A percentile compares a stretch with the other conserved stretches of the same genome.
These are phyloP conservation scores for Lathyrus tuberosus DNA, from an alignment of 306 rosid species.

Conservation along the genomic window DNA sequence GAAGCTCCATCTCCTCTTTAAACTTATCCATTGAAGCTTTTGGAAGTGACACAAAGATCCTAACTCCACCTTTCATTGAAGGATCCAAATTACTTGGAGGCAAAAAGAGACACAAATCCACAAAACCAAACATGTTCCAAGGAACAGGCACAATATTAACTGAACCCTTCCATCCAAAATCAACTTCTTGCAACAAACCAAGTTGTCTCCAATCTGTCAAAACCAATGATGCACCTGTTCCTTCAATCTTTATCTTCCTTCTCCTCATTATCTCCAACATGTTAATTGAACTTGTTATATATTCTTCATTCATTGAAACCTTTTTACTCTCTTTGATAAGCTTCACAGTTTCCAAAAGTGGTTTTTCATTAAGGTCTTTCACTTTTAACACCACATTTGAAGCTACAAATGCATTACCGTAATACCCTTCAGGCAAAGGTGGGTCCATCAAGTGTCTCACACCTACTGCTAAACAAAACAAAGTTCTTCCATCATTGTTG, in stretches of 20 bases:
- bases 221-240: conserved; percentile 45
- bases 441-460: conserved; percentile 51
- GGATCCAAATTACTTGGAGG: conserved; percentile 55
- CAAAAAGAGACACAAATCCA: conserved; percentile 56
- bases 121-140: conserved; percentile 49
- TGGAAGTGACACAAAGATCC: conserved; percentile 53
- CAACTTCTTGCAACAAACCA: conserved; percentile 53
- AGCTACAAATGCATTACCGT: conserved; percentile 59
- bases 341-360: conserved; percentile 49
- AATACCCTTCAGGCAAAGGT: conserved; percentile 61
- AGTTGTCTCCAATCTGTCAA: conserved; percentile 65
- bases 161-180: conserved; percentile 53
- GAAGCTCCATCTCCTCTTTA: conserved; percentile 53
- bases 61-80: conserved; percentile 56
- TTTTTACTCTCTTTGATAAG: conserved; percentile 54
- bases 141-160: conserved; percentile 53
- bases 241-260: conserved; percentile 34
- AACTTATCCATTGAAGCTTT: conserved; percentile 52
- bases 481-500: conserved; percentile 47
- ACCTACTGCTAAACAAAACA: conserved; percentile 47
- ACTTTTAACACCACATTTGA: conserved; percentile 42
- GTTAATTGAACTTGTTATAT: conserved; percentile 38
- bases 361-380: conserved; percentile 51
- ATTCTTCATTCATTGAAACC: conserved; percentile 32
- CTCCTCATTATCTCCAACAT: conserved; percentile 39